Conservation (phyloP, 176 grass and related monocot species). For the Oryza nivara region DNA sequence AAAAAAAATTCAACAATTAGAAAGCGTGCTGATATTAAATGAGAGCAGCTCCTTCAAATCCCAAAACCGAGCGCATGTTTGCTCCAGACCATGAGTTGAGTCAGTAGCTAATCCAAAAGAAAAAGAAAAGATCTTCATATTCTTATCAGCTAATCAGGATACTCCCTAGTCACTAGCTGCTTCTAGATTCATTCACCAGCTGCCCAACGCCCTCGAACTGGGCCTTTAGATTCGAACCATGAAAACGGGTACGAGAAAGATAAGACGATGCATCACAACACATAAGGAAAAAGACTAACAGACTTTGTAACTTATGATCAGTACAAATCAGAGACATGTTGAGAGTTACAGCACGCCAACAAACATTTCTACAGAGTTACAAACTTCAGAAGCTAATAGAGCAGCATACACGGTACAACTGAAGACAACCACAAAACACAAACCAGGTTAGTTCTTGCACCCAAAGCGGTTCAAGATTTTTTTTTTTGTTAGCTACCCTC, state of each 20-base stretch:
- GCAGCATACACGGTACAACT: constrained; percentile 37
- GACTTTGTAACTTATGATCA: neutral
- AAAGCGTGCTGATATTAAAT: no score
- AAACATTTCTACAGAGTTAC: constrained; percentile 40
- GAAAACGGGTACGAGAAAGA: neutral
- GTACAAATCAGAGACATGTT: constrained; percentile 7
- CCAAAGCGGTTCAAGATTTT: constrained; percentile 30
- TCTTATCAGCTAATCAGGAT: no score
- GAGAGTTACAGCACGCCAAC: constrained; percentile 22
- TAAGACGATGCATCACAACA: neutral
- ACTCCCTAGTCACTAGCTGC: no score
- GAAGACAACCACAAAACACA: constrained; percentile 45
- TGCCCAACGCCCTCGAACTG: no score
- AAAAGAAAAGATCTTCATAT: no score
- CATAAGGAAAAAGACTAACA: neutral
- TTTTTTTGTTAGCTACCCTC: constrained; percentile 29
- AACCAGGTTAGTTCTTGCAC: constrained; percentile 49
- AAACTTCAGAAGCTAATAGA: constrained; percentile 29
- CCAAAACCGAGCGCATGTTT: no score
- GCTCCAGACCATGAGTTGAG: no score
- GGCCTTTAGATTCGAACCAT: no score
- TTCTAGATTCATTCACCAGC: no score
- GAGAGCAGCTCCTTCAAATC: no score
- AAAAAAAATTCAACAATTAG: no score
- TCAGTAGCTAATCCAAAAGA: no score